phyloP scores from a whole-genome alignment of 805 yeast genomes.

The Komagataella pseudopastoris region DNA sequence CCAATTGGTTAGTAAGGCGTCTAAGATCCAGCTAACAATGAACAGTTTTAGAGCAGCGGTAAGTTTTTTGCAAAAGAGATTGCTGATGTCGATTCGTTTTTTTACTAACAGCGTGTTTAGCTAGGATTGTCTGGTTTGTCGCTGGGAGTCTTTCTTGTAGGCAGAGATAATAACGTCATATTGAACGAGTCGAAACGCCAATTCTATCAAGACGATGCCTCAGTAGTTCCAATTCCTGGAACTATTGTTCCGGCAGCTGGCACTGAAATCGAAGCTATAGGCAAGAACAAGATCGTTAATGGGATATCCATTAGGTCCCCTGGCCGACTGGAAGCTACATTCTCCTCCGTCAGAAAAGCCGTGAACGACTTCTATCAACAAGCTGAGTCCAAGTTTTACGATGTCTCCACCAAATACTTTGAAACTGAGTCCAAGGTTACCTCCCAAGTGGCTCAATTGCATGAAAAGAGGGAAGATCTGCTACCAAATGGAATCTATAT shows the following conservation, averaged over 20 bases:
- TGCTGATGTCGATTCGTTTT: not conserved
- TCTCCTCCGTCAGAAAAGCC: constrained; percentile 34
- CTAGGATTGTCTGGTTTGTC: not conserved
- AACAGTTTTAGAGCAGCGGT: not conserved
- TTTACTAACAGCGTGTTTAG: not conserved
- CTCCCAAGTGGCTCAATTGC: constrained; percentile 48
- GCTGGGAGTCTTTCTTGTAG: not conserved
- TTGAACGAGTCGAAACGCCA: constrained; percentile 15
- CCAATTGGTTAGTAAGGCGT: not conserved
- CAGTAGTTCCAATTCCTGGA: constrained; percentile 35
- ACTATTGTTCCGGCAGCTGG: constrained; percentile 29
- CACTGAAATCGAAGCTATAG: constrained; percentile 26
- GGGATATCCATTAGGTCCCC: constrained; percentile 47
- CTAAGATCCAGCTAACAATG: not conserved
- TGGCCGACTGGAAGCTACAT: constrained; percentile 28
- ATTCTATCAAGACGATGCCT: constrained; percentile 37
- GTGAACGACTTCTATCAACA: constrained; percentile 16
- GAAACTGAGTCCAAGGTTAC: constrained; percentile 51
- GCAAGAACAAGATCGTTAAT: constrained; percentile 33
- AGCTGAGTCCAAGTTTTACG: constrained; percentile 27
- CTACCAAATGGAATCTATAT: constrained; percentile 63
- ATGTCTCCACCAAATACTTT: constrained; percentile 35
- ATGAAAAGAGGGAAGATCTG: constrained; percentile 50
- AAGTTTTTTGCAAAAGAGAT: not conserved
- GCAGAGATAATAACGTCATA: not conserved